These are phyloP conservation scores for Trichoderma breve DNA, from an alignment of 2,329 filamentous ascomycete species.

Conservation along the genomic window DNA sequence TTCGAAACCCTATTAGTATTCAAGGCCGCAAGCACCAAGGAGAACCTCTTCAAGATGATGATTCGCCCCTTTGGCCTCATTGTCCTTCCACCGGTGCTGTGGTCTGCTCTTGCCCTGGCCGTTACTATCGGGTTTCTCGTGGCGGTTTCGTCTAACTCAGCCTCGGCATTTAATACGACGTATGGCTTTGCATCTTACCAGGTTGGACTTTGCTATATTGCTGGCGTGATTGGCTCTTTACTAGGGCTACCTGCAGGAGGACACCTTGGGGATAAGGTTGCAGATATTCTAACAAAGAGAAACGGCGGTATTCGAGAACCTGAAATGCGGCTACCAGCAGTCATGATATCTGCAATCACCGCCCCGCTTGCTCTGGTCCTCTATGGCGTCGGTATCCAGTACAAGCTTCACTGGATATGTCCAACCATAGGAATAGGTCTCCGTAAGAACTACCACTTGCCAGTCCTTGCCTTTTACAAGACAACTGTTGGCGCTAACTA, in stretches of 20 bases:
- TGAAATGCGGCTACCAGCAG: constrained; percentile 58
- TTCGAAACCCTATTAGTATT: constrained; percentile 41
- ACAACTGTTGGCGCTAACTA: constrained; percentile 4
- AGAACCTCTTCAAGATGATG: constrained; percentile 48
- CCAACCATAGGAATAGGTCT: constrained; percentile 54
- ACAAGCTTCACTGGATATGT: constrained; percentile 53
- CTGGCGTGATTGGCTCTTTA: constrained; percentile 47
- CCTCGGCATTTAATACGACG: constrained; percentile 40
- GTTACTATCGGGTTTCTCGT: constrained; percentile 56
- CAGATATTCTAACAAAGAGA: constrained; percentile 47
- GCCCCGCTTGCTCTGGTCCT: constrained; percentile 46
- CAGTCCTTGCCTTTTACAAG: neutral
- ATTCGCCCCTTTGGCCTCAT: constrained; percentile 51
- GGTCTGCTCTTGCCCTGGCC: constrained; percentile 53
- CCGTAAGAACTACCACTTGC: constrained; percentile 36
- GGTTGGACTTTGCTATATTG: constrained; percentile 51
- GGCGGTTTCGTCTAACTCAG: constrained; percentile 54
- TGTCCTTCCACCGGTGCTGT: constrained; percentile 51
- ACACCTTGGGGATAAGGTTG: constrained; percentile 45
- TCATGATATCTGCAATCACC: constrained; percentile 50
- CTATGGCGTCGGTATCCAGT: constrained; percentile 48
- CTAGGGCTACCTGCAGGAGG: constrained; percentile 52
- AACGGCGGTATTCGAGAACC: constrained; percentile 58
- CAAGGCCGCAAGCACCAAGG: constrained; percentile 41
- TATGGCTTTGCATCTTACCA: constrained; percentile 48